phyloP scores from a whole-genome alignment of 2,329 filamentous ascomycete species.

The Neobulgaria alba region DNA sequence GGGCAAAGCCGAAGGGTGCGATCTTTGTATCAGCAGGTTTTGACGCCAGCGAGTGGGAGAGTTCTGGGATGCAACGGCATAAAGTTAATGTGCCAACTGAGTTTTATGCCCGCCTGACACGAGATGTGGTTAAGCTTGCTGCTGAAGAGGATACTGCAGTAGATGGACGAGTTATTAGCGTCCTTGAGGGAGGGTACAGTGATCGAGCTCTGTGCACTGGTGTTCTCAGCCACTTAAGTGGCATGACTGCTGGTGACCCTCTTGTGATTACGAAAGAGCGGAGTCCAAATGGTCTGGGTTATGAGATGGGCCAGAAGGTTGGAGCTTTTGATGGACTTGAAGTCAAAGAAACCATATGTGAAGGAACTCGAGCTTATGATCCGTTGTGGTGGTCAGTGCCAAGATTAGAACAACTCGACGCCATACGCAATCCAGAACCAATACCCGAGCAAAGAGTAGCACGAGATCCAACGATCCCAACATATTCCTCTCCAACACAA shows the following conservation, averaged over 20 bases:
- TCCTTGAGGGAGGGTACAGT: constrained; percentile 93
- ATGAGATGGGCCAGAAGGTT: constrained; percentile 49
- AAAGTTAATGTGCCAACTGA: constrained; percentile 92
- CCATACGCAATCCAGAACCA: constrained; percentile 42
- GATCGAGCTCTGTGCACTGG: constrained; percentile 84
- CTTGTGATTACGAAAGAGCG: constrained; percentile 31
- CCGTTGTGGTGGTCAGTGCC: constrained; percentile 61
- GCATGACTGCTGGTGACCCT: constrained; percentile 55
- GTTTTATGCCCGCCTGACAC: constrained; percentile 87
- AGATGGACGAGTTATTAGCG: constrained; percentile 81
- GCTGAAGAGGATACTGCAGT: constrained; percentile 69
- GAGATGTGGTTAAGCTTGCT: constrained; percentile 75
- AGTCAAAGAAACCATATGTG: constrained; percentile 9
- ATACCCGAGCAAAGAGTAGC: constrained; percentile 43
- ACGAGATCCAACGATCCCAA: constrained; percentile 50
- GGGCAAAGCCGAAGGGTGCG: constrained; percentile 65
- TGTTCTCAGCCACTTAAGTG: constrained; percentile 81
- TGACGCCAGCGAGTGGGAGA: constrained; percentile 93
- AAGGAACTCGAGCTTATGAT: constrained; percentile 45
- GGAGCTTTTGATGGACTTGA: constrained; percentile 31
- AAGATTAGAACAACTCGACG: constrained; percentile 62
- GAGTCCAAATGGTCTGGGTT: constrained; percentile 39
- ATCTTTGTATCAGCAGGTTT: constrained; percentile 96
- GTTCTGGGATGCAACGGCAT: constrained; percentile 87
- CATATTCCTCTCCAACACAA: constrained; percentile 80